Base-by-base conservation (phyloP, 2,329 filamentous ascomycete species). In the Alternaria infectoria region DNA sequence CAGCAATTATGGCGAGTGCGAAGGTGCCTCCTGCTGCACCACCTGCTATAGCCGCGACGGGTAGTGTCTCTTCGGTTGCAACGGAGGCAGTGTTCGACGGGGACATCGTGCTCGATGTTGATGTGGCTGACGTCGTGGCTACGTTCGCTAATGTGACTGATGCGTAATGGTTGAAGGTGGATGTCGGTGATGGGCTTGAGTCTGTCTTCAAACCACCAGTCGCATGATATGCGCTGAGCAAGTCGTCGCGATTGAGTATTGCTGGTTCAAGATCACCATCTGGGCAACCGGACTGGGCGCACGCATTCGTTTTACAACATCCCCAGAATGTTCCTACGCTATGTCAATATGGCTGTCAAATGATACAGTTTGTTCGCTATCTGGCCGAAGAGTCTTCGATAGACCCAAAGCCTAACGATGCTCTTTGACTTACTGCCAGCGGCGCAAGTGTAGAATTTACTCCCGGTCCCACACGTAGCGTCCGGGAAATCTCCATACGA, bases 271-370 rank as follows among this genome's bases (percentile, higher is more conserved):
- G 72, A 52, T 76, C 68, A 0, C 59, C 69, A 5, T 60, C 57
- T 5, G 72, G 66, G 61, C 80, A 82, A 21, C 51, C 61, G 4
- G 68, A 68, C 25, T 72, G 55, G 3, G 46, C 66, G 60, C 81
- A 82, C 28, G 81, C 72, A 55, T 81, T 75, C 2, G 65, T 70
- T 49, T 66, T 72, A 60, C 81, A 82, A 65, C 81, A 82, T 4
- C 81, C 81, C 59, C 79, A 70, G 62, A 81, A 82, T 0, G 70
- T 71, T 6, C 75, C 47, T 62, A 11, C 13, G 9, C 2, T 30
- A 3, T 0, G 5, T 61, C 8, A 61, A 55, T 10, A 3, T 30
- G 32, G 32, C 19, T 6, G 52, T 15, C 9, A n/a, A 13, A 25
- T 2, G 6, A n/a, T 8, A 6, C 12, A 8, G 7, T 3, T 2